Conservation (phyloP, 1,284 basidiomycete genomes). For the Rhodotorula sp. region DNA sequence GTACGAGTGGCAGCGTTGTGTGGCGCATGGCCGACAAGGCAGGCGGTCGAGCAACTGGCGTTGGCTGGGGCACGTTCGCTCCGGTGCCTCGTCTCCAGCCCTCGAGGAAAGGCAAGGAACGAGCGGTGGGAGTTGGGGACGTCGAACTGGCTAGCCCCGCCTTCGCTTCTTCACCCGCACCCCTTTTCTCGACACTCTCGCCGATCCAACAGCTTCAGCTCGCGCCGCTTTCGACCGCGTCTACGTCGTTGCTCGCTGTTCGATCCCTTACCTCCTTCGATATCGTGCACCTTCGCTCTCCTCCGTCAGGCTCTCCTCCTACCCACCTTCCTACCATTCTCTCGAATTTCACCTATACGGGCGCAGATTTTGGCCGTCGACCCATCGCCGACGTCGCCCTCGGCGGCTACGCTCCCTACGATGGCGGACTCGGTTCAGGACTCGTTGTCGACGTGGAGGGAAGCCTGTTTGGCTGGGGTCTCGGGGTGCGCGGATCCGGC, state of each 20-base stretch:
- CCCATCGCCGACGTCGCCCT: constrained; percentile 32
- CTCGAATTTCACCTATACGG: constrained; percentile 7
- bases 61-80: constrained; percentile 20
- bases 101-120: constrained; percentile 11
- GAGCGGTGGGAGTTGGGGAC: background rate
- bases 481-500: constrained; percentile 6
- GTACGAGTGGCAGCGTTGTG: background rate
- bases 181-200: constrained; percentile 1
- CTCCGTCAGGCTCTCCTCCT: background rate
- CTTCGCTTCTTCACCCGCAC: background rate
- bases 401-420: background rate
- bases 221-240: background rate
- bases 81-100: background rate
- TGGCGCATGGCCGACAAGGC: constrained; percentile 10
- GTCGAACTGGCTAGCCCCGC: background rate
- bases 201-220: constrained; percentile 30
- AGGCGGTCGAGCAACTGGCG: background rate
- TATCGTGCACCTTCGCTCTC: constrained; percentile 8
- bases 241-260: constrained; percentile 12
- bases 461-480: constrained; percentile 22
- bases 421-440: constrained; percentile 11
- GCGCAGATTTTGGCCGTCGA: background rate
- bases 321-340: background rate
- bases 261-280: constrained; percentile 23
- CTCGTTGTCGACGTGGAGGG: constrained; percentile 29